phyloP scores from a whole-genome alignment of 495 filamentous ascomycete species.

The Trichoderma gamsii region DNA sequence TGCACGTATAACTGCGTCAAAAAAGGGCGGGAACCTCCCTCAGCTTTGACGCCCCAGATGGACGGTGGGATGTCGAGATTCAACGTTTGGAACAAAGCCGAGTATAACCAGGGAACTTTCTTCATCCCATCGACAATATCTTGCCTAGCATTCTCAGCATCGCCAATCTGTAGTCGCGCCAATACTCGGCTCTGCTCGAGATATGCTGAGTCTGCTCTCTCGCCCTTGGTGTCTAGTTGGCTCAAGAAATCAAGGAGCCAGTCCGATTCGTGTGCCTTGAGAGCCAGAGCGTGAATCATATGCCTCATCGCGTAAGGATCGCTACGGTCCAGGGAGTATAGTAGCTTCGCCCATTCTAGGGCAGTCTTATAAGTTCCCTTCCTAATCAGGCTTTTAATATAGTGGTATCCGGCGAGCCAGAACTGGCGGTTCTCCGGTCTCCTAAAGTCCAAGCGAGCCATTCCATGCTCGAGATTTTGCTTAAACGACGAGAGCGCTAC shows the following conservation, averaged over 20 bases:
- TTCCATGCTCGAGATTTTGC: slow-evolving; percentile 67
- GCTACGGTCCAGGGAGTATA: slow-evolving; percentile 66
- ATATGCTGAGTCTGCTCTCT: slow-evolving; percentile 45
- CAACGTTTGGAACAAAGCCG: slow-evolving; percentile 68
- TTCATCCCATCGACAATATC: slow-evolving; percentile 60
- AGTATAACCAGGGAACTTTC: slow-evolving; percentile 74
- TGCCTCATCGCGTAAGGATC: slow-evolving; percentile 82
- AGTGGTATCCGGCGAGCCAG: slow-evolving; percentile 83
- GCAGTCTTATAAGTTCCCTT: slow-evolving; percentile 92
- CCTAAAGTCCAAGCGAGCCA: slow-evolving; percentile 70
- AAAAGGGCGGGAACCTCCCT: slow-evolving; percentile 59
- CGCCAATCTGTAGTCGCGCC: slow-evolving; percentile 63
- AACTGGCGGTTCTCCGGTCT: slow-evolving; percentile 85
- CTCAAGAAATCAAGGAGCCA: slow-evolving; percentile 68
- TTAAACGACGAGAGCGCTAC: slow-evolving; percentile 74
- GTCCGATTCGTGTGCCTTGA: slow-evolving; percentile 69
- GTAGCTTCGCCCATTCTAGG: slow-evolving; percentile 84
- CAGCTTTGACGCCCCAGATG: slow-evolving; percentile 68
- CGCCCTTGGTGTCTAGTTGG: slow-evolving; percentile 43
- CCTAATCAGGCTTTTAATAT: slow-evolving; percentile 73
- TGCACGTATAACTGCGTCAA: slow-evolving; percentile 73
- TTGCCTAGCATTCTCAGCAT: slow-evolving; percentile 56
- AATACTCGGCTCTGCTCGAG: slow-evolving; percentile 66
- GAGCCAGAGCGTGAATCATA: slow-evolving; percentile 72
- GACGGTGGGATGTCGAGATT: slow-evolving; percentile 65